These are phyloP conservation scores for Nakataea oryzae DNA, from an alignment of 2,329 filamentous ascomycete species.

Conservation along the genomic window DNA sequence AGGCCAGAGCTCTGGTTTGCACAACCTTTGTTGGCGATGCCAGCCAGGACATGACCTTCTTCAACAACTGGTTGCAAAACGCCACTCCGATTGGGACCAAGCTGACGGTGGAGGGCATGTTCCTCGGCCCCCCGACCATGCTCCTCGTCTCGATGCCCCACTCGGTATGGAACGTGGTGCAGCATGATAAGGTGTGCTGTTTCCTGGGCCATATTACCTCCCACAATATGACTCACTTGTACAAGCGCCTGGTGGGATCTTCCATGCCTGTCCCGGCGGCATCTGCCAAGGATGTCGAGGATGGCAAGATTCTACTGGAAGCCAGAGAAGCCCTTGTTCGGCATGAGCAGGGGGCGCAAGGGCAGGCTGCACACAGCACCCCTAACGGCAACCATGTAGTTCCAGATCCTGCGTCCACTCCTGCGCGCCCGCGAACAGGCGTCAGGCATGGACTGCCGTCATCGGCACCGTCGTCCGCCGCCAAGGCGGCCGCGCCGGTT, in stretches of 20 bases:
- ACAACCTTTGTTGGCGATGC: constrained; percentile 58
- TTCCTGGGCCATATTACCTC: constrained; percentile 56
- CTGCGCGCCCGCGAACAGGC: neutral
- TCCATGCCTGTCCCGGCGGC: constrained; percentile 27
- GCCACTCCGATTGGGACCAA: constrained; percentile 44
- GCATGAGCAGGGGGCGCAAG: constrained; percentile 6
- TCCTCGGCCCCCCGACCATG: constrained; percentile 56
- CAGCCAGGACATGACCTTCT: constrained; percentile 54
- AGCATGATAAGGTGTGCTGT: constrained; percentile 57
- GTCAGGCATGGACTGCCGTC: neutral
- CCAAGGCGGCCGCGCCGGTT: constrained; percentile 10
- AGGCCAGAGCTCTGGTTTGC: constrained; percentile 53
- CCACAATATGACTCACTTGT: constrained; percentile 56
- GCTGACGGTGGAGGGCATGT: constrained; percentile 57
- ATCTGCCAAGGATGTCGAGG: constrained; percentile 44
- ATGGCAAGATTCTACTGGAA: constrained; percentile 45
- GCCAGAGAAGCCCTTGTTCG: constrained; percentile 29
- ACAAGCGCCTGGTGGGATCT: constrained; percentile 44
- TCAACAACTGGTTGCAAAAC: constrained; percentile 55
- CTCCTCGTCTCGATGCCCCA: constrained; percentile 56
- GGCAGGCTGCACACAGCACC: neutral
- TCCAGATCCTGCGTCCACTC: neutral
- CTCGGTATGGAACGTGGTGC: constrained; percentile 52
- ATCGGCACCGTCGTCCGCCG: neutral
- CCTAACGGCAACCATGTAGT: neutral